Base-by-base conservation (phyloP, 768 basidiomycete species). In the Podaxis rugospora region DNA sequence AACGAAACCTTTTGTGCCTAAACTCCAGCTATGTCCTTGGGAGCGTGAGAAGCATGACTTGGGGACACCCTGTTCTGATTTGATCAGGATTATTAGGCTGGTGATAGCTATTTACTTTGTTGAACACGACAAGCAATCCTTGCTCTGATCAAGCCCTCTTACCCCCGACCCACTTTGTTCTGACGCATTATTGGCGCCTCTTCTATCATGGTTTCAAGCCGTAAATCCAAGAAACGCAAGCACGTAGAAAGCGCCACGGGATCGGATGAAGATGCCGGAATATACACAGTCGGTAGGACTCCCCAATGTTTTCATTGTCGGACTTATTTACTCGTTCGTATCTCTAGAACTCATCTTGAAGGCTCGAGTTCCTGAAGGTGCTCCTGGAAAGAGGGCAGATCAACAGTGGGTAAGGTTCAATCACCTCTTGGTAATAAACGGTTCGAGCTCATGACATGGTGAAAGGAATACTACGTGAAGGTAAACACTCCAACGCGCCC, bases 381-480 rank as follows among this genome's bases (percentile, higher is more conserved):
- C 69, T 44, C 44, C 60, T 11, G 40, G 61, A 9, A 66, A 64
- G 36, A 62, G 57, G 16, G 64, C 68, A 32, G 65, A 69, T 4
- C 68, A 65, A 28, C 52, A 61, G 35, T 61, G 59, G 59, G 59
- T 61, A 32, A 54, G 42, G 1, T 61, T 47, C 10, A n/a, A 23
- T 27, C 21, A 46, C 4, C 1, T 49, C 16, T 13, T 14, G 14
- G 7, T 23, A 11, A 28, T 47, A 25, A 21, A n/a, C 18, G 10
- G n/a, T 5, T 44, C n/a, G 4, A n/a, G 23, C 53, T 55, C n/a
- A 49, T 39, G 14, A 13, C 1, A 2, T 39, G 32, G 25, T 36
- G 44, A 36, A n/a, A 74, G 89, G 83, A 88, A 72, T 91, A 90
- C 65, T 68, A 66, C 55, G 88, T 90, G 42, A 90, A 90, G 78